A percentile compares a stretch with the other conserved stretches of the same genome.
Conservation (phyloP, 345 rosid species). For the Brassica cretica region DNA sequence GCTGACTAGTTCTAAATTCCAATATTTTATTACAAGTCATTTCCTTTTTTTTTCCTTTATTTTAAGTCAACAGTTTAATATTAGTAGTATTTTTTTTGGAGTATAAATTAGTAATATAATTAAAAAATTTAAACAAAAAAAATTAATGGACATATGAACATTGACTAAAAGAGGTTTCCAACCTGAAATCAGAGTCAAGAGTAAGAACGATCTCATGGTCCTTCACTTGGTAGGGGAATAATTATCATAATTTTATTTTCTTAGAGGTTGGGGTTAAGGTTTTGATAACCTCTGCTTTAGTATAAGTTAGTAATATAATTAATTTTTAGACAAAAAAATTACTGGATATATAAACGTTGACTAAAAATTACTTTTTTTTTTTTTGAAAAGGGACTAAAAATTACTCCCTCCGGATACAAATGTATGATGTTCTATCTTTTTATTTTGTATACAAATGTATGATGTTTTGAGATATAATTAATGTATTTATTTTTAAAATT, state of each 20-base stretch:
- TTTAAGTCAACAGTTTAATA: not conserved
- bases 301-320: not conserved
- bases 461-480: too few species aligned
- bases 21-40: not conserved
- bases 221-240: not conserved
- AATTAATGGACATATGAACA: not conserved
- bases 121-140: too few species aligned
- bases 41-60: not conserved
- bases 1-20: not conserved
- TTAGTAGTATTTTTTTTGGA: not conserved
- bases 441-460: too few species aligned
- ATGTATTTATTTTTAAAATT: too few species aligned
- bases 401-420: too few species aligned
- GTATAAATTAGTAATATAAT: not conserved
- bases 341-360: not conserved
- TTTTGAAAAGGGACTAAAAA: too few species aligned
- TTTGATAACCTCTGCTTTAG: too few species aligned
- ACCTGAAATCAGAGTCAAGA: not conserved
- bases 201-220: not conserved
- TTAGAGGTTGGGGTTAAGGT: too few species aligned
- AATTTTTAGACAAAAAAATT: too few species aligned
- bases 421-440: too few species aligned
- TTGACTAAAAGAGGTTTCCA: not conserved
- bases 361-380: too few species aligned
- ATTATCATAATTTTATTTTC: too few species aligned